Evolutionary conservation across 2,329 filamentous ascomycete species (phyloP), one percentile per base, ranked within the genome.

Genomic region (Diplocarpon mali): DNA sequence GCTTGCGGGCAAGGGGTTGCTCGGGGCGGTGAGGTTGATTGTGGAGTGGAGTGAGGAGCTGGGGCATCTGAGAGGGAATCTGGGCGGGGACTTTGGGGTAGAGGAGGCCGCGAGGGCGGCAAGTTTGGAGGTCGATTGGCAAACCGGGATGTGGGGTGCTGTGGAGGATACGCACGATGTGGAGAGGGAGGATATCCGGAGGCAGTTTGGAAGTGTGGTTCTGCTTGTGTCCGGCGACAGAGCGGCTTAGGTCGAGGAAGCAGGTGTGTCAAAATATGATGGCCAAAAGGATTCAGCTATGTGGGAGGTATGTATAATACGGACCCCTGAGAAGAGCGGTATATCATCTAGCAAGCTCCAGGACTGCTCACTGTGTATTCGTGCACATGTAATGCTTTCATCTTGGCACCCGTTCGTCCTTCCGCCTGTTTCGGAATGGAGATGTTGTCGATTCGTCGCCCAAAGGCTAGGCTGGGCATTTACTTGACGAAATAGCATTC

Each of bases 161-260:
- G 92, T 98, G 1, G 92, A 98, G 46, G 60, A 98, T 65, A 95
- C 89, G 24, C 92, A 98, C 66, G 92, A 98, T 69, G 92, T 98
- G 1, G 84, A 94, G 58, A 85, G 81, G 64, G 90, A 94, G 65
- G 92, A 98, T 64, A 56, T 96, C 53, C 76, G 78, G 60, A 75
- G 90, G 58, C 92, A 96, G 67, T 67, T 96, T 48, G 92, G 90
- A 12, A 93, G 87, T 62, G 85, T 87, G 10, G 73, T 95, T 13
- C 62, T 96, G 58, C 67, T 96, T 40, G 83, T 95, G 9, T 80
- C 77, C 45, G 83, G 83, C 1, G 47, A 39, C 35, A 50, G 53
- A 17, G 48, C 39, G 41, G 36, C 35, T 24, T 28, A 28, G 28
- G 34, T 38, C 7, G 7, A 24, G 20, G 7, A 24, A 24, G 20